Evolutionary conservation across 2,329 filamentous ascomycete species (phyloP).

Genomic region (Trichoderma sp.): DNA sequence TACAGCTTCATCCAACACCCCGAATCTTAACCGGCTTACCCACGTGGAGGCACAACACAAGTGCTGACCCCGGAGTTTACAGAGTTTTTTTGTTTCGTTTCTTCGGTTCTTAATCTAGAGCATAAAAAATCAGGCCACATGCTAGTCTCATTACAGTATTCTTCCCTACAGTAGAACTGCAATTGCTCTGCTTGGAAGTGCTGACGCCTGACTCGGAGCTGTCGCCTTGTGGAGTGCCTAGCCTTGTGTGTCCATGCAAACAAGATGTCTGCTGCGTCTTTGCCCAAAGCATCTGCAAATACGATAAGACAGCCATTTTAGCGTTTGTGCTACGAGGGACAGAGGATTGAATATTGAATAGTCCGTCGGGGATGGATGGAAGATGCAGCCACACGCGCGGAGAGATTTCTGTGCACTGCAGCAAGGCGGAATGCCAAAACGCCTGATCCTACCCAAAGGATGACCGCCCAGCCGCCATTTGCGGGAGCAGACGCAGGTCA

Average conservation of each 20-base stretch:
- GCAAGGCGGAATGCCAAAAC: neutral
- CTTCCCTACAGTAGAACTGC: neutral
- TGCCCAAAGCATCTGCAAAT: no score
- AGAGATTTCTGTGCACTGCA: neutral
- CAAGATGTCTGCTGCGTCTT: neutral
- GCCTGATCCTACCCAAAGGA: neutral
- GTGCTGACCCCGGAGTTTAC: neutral
- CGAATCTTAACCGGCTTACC: neutral
- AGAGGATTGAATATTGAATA: neutral
- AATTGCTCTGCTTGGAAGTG: neutral
- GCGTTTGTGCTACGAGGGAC: neutral
- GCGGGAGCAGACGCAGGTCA: neutral
- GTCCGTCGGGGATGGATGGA: neutral
- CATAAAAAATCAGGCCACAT: neutral
- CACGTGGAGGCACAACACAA: slow-evolving; percentile 1
- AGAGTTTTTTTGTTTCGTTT: slow-evolving; percentile 17
- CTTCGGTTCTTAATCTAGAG: neutral
- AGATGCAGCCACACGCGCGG: neutral
- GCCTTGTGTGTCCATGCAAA: neutral
- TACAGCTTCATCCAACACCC: neutral
- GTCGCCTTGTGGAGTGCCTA: neutral
- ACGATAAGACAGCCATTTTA: neutral
- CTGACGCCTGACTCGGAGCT: neutral
- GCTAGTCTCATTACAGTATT: neutral
- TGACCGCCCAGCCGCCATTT: neutral